A percentile compares a stretch with the other conserved stretches of the same genome.
phyloP scores from a whole-genome alignment of 2,329 filamentous ascomycete species.

The Fonsecaea nubica region DNA sequence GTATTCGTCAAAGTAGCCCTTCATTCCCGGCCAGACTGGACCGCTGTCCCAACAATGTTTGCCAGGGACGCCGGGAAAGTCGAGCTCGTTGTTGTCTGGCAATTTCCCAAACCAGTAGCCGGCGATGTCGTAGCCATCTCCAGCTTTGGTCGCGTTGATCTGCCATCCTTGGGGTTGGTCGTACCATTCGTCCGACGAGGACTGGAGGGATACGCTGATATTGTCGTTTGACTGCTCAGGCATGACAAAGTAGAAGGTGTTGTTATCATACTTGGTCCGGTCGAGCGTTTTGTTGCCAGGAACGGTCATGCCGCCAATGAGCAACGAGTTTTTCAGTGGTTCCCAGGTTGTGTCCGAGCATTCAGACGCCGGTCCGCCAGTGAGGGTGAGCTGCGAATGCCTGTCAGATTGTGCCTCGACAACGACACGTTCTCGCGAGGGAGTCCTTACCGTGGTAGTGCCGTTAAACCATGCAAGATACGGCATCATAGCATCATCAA shows the following conservation, averaged over 20 bases:
- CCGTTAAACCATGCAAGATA: slow-evolving; percentile 27
- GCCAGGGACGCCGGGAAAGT: slow-evolving; percentile 11
- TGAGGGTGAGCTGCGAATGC: slow-evolving; percentile 2
- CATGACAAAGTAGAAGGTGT: slow-evolving; percentile 18
- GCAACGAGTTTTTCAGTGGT: slow-evolving; percentile 15
- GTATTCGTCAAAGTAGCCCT: slow-evolving; percentile 10
- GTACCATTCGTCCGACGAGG: slow-evolving; percentile 15
- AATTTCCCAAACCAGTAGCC: slow-evolving; percentile 12
- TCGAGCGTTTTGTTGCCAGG: slow-evolving; percentile 13
- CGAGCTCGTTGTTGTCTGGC: slow-evolving; percentile 19
- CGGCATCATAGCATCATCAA: slow-evolving; percentile 13
- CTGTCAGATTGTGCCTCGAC: not conserved
- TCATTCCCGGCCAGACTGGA: not conserved
- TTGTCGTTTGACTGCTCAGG: slow-evolving; percentile 8
- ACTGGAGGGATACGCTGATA: slow-evolving; percentile 17
- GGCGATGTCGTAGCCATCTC: slow-evolving; percentile 21
- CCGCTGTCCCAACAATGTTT: slow-evolving; percentile 17
- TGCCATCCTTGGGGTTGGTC: slow-evolving; percentile 17
- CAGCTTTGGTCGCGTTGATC: slow-evolving; percentile 12
- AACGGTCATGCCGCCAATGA: slow-evolving; percentile 24
- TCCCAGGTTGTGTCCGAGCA: slow-evolving; percentile 17
- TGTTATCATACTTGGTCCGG: slow-evolving; percentile 20
- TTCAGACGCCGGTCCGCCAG: slow-evolving; percentile 7
- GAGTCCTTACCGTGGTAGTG: slow-evolving; percentile 8
- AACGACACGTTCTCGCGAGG: not conserved